Conservation (phyloP, 352 stramenopile genomes). For the Albugo candida region DNA sequence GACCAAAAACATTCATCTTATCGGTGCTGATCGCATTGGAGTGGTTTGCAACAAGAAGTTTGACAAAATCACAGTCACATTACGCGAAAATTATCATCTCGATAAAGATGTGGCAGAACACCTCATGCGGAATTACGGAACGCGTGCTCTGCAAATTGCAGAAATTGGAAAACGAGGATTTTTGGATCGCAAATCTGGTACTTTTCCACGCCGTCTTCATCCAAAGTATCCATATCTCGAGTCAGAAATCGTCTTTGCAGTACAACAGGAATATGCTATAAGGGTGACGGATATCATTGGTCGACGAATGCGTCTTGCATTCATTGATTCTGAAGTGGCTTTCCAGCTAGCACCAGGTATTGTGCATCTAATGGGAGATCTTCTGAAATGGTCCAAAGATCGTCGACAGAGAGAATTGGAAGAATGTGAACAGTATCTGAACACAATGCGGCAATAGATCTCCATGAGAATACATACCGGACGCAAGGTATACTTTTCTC, state of each 20-base stretch:
- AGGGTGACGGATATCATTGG: conserved; percentile 86
- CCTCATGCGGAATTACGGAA: conserved; percentile 92
- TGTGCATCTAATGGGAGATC: conserved; percentile 84
- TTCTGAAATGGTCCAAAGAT: conserved; percentile 70
- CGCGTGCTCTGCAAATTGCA: conserved; percentile 85
- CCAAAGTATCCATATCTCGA: conserved; percentile 91
- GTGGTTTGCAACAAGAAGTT: conserved; percentile 94
- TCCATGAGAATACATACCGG: too few species aligned
- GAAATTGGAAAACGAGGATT: conserved; percentile 81
- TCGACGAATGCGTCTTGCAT: conserved; percentile 82
- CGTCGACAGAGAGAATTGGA: conserved; percentile 50
- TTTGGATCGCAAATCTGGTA: conserved; percentile 59
- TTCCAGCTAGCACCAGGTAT: conserved; percentile 65
- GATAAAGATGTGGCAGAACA: conserved; percentile 89
- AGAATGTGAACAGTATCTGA: conserved; percentile 58
- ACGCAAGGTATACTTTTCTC: too few species aligned
- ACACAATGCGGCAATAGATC: conserved; percentile 72
- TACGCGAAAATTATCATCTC: conserved; percentile 86
- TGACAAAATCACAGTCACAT: conserved; percentile 85
- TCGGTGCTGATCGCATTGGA: conserved; percentile 79
- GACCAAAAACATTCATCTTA: conserved; percentile 65
- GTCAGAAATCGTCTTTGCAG: conserved; percentile 86
- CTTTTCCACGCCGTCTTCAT: conserved; percentile 78
- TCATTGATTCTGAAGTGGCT: conserved; percentile 78
- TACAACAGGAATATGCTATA: conserved; percentile 87